phyloP scores from a whole-genome alignment of 2,329 filamentous ascomycete species.

The Trichoderma oligosporum region DNA sequence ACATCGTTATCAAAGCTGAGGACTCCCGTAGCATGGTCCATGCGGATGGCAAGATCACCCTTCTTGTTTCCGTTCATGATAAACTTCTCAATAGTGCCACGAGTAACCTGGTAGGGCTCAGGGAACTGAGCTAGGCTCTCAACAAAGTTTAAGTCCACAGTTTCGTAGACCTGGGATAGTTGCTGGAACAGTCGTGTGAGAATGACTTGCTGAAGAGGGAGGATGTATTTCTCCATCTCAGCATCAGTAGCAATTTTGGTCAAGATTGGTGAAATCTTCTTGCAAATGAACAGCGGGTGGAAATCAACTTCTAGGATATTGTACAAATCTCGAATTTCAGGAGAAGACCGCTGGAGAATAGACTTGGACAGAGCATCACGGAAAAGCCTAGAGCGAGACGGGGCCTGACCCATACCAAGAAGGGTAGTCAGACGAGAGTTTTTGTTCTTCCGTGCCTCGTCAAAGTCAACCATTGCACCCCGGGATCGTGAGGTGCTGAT shows the following conservation, averaged over 20 bases:
- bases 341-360: slow-evolving; percentile 83
- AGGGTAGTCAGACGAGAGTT: slow-evolving; percentile 95
- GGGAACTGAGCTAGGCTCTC: slow-evolving; percentile 93
- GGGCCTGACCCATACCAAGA: slow-evolving; percentile 85
- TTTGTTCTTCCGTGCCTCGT: slow-evolving; percentile 97
- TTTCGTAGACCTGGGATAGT: slow-evolving; percentile 97
- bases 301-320: slow-evolving; percentile 99
- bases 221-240: slow-evolving; percentile 96
- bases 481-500: slow-evolving; percentile 97
- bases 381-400: slow-evolving; percentile 86
- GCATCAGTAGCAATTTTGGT: slow-evolving; percentile 87
- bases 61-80: slow-evolving; percentile 99
- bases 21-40: slow-evolving; percentile 91
- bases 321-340: slow-evolving; percentile 95
- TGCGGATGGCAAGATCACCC: slow-evolving; percentile 91
- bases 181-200: slow-evolving; percentile 98
- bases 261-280: slow-evolving; percentile 97
- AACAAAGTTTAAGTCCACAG: slow-evolving; percentile 90
- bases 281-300: slow-evolving; percentile 96
- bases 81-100: slow-evolving; percentile 95
- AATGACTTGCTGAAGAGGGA: slow-evolving; percentile 96
- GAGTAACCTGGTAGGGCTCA: slow-evolving; percentile 88
- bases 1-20: slow-evolving; percentile 97
- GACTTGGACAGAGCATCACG: slow-evolving; percentile 94
- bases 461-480: slow-evolving; percentile 92